Base-by-base conservation (phyloP, 768 basidiomycete species). In the Hygrophorus pudorinus region DNA sequence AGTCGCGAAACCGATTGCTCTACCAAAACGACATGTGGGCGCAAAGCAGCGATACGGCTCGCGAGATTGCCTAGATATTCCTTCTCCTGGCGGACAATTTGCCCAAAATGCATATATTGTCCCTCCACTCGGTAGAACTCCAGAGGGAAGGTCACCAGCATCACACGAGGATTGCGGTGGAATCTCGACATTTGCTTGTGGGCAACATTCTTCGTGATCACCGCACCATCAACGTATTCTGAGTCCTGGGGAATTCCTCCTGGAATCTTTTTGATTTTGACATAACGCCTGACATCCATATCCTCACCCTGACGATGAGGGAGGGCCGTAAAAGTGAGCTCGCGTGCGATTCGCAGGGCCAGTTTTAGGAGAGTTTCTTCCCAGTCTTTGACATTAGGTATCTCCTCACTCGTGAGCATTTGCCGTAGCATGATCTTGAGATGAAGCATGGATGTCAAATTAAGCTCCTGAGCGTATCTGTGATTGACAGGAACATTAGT, bases 221-320 rank as follows among this genome's bases (percentile, higher is more conserved):
- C 91, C 4, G 85, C 88, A 10, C 96, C 96, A 44, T 91, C 86
- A 36, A 99, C 89, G 58, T 92, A 98, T 66, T 99, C 96, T 4
- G 91, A 96, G 60, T 99, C 90, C 20, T 70, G 75, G 14, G 94
- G 92, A 30, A 76, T 69, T 3, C 96, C 96, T 17, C 96, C 96
- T 0, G 96, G 94, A 12, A 98, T 85, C 64, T 94, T 94, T 70
- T 99, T 98, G 63, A 98, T 93, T 66, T 97, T 97, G 38, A 98
- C 91, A 53, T 94, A 96, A 31, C 83, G 78, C 27, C 94, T 73
- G 17, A 96, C 84, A 60, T 98, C 96, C 80, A 97, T 92, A 50
- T 89, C 86, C 53, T 91, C 87, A 1, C 90, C 90, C 57, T 88
- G 81, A 4, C 81, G 75, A 51, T 88, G 80, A 39, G 73, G 71